Percentiles rank a stretch among this genome's conserved stretches.
Evolutionary conservation across 1,139 yeast species (phyloP).

Genomic region (Candida glucosophila): DNA sequence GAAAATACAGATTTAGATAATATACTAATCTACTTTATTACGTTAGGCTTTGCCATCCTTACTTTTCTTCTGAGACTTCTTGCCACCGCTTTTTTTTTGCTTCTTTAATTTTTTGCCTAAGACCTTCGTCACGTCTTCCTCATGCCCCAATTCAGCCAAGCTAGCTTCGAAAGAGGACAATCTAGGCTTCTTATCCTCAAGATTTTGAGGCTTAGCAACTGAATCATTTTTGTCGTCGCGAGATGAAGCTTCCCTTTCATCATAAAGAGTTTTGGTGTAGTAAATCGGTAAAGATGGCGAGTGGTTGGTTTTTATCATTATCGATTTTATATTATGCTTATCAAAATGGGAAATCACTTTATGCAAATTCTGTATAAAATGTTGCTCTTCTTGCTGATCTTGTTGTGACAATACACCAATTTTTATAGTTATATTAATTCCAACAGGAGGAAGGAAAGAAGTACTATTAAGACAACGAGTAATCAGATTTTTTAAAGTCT

Average conservation of each 20-base stretch:
- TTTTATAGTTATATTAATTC: constrained; percentile 57
- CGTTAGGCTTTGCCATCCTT: too few species aligned
- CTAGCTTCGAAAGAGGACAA: constrained; percentile 65
- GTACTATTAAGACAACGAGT: constrained; percentile 52
- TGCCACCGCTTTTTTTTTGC: too few species aligned
- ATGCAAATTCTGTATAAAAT: constrained; percentile 44
- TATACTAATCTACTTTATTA: too few species aligned
- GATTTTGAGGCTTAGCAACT: constrained; percentile 4
- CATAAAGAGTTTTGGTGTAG: constrained; percentile 53
- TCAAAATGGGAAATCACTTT: constrained; percentile 47
- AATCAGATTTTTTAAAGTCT: constrained; percentile 51
- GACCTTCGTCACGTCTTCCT: constrained; percentile 49
- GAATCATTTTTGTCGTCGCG: constrained; percentile 3
- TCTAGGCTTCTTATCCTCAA: constrained; percentile 27
- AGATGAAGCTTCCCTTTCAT: constrained; percentile 17
- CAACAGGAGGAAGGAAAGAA: constrained; percentile 63
- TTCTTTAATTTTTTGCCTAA: constrained; percentile 31
- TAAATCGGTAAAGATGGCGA: constrained; percentile 86
- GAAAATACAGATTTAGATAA: too few species aligned
- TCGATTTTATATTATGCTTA: constrained; percentile 39
- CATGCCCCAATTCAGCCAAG: constrained; percentile 71
- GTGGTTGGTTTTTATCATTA: constrained; percentile 57
- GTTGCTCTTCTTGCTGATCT: constrained; percentile 16
- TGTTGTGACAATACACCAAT: constrained; percentile 56
- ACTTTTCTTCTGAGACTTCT: too few species aligned